Percentiles rank a stretch among this genome's conserved stretches.
These are phyloP conservation scores for Entomortierella lignicola DNA, from an alignment of 192 early-diverging fungal species.

Conservation along the genomic window DNA sequence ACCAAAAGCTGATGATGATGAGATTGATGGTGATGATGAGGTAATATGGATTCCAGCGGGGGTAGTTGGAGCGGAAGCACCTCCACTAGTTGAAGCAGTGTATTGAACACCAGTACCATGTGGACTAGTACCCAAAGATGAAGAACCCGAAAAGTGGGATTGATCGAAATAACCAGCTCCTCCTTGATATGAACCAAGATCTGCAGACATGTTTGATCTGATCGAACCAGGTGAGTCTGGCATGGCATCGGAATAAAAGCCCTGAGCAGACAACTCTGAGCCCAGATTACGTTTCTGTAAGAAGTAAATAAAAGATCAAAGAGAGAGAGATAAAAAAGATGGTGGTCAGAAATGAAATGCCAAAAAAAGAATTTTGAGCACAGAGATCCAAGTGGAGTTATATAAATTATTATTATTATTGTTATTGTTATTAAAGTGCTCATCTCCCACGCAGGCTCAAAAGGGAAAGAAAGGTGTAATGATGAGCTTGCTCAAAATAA, in stretches of 20 bases:
- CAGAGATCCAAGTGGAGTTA: no score
- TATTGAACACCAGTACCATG: background rate
- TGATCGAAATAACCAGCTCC: conserved; percentile 39
- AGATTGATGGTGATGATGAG: background rate
- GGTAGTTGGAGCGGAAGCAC: conserved; percentile 27
- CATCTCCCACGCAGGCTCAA: no score
- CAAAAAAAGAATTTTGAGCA: background rate
- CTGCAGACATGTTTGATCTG: conserved; percentile 3
- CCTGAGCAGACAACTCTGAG: conserved; percentile 29
- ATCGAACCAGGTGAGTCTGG: conserved; percentile 37
- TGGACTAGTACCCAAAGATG: conserved; percentile 4
- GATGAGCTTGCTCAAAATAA: no score
- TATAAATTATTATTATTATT: no score
- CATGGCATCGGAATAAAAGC: conserved; percentile 12
- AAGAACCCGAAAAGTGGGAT: background rate
- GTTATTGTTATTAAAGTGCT: no score
- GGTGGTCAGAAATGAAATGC: background rate
- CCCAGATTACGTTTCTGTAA: conserved; percentile 48
- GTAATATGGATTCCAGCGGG: background rate
- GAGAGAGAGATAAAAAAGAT: background rate
- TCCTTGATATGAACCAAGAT: conserved; percentile 2
- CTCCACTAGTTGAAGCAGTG: background rate
- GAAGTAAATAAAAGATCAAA: background rate
- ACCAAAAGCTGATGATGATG: background rate
- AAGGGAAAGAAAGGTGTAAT: no score